These are phyloP conservation scores for Lotus japonicus DNA, from an alignment of 306 rosid species.

Conservation along the genomic window DNA sequence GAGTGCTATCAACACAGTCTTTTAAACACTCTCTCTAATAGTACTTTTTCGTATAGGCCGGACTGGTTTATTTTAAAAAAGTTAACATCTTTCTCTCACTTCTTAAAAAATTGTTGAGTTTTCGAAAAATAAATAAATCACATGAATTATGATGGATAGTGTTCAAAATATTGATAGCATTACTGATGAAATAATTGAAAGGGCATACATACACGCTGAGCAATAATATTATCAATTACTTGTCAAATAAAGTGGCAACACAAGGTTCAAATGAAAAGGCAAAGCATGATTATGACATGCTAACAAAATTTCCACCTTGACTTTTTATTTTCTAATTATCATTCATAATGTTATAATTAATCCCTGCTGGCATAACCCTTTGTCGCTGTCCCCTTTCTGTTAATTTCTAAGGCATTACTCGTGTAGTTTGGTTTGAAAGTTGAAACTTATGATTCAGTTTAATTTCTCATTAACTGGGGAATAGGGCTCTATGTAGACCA, in stretches of 20 bases:
- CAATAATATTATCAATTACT: not conserved
- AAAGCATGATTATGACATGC: slow-evolving; percentile 23
- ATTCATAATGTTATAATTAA: not conserved
- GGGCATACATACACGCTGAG: not conserved
- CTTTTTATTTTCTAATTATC: not conserved
- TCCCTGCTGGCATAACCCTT: not conserved
- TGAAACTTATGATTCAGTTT: not conserved
- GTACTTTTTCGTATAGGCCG: too few species aligned
- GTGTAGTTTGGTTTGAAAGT: not conserved
- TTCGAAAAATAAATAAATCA: too few species aligned
- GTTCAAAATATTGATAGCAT: too few species aligned
- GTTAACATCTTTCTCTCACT: too few species aligned
- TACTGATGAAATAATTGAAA: too few species aligned
- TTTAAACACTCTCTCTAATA: too few species aligned
- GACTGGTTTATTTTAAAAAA: too few species aligned
- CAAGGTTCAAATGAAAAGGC: not conserved
- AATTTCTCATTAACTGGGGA: not conserved
- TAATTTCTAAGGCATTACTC: not conserved
- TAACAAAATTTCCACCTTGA: slow-evolving; percentile 2
- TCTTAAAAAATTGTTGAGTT: too few species aligned
- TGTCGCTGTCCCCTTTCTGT: not conserved
- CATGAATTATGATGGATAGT: too few species aligned
- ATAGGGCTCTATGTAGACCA: slow-evolving; percentile 7
- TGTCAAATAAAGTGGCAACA: not conserved
- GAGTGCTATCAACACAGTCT: too few species aligned